Percentiles rank a stretch among this genome's conserved stretches.
Evolutionary conservation across 371 early-diverging fungal genomes (phyloP).

Genomic region (Mortierella sp.): DNA sequence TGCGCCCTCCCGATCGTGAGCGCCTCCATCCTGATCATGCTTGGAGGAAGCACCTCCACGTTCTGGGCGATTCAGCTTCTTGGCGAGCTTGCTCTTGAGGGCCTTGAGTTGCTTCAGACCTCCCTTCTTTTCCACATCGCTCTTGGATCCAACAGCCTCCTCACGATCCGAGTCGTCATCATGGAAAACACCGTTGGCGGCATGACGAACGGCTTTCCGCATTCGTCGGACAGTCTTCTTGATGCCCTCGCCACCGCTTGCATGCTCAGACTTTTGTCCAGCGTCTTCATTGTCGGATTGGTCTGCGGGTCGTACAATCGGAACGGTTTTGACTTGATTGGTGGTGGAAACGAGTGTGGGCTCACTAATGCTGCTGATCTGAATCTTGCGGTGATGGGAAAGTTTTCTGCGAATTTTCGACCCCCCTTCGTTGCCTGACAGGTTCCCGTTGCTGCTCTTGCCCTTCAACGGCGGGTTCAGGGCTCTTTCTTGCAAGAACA

Average conservation of each 20-base stretch:
- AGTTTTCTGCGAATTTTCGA: conserved; percentile 36
- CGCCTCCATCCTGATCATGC: conserved; percentile 8
- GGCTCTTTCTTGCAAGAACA: conserved; percentile 51
- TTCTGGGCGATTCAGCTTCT: conserved; percentile 45
- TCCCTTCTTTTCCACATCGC: conserved; percentile 50
- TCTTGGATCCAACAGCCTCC: conserved; percentile 46
- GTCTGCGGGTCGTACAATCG: conserved; percentile 51
- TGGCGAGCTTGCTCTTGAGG: conserved; percentile 50
- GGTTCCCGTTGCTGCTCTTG: conserved; percentile 48
- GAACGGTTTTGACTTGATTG: conserved; percentile 49
- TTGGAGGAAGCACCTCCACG: conserved; percentile 25
- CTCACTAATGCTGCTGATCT: conserved; percentile 48
- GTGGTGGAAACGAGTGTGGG: conserved; percentile 50
- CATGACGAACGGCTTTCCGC: conserved; percentile 43
- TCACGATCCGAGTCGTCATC: conserved; percentile 52
- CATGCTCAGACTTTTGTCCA: conserved; percentile 44
- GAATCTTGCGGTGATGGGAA: conserved; percentile 49
- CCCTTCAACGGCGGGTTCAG: conserved; percentile 43
- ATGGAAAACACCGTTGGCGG: conserved; percentile 37
- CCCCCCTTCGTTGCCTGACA: conserved; percentile 31
- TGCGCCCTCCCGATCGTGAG: conserved; percentile 6
- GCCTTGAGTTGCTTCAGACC: conserved; percentile 52
- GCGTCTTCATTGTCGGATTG: conserved; percentile 50
- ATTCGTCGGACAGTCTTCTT: conserved; percentile 47
- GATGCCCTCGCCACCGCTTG: conserved; percentile 53